Base-by-base conservation (phyloP, 495 filamentous ascomycete genomes). In the Hypoxylon subgilvum region DNA sequence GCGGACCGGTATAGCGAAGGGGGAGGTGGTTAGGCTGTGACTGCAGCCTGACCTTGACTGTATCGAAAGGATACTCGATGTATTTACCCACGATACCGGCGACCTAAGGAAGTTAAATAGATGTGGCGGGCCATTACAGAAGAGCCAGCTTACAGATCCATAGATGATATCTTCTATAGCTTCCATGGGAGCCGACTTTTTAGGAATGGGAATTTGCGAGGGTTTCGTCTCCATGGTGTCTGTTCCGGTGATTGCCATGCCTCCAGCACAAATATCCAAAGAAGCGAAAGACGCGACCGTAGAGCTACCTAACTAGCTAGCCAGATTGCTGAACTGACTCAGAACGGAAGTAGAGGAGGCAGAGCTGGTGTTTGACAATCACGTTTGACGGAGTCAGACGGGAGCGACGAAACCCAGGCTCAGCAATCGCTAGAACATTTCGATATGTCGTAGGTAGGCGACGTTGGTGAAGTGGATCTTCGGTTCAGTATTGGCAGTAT, bases 11-110 rank as follows among this genome's bases (percentile, higher is more conserved):
- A 71, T 97, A 98, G 14, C 82, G 87, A 10, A 91, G 84, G 21
- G 93, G 91, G 1, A 88, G 80, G 54, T 88, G 83, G 66, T 91
- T 87, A 6, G 91, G 90, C 70, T 97, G 94, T 3, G 87, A 87
- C 69, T 91, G 88, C 3, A 91, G 75, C 18, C 84, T 77, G 41
- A 85, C 94, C 79, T 99, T 99, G 63, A 99, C 87, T 0, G 95
- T 99, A 76, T 99, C 95, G 72, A 97, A 97, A 23, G 95, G 95
- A 70, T 95, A 99, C 67, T 99, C 95, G 65, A 99, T 90, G 58
- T 90, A 84, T 77, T 99, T 99, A 56, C 94, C 95, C 17, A 89
- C 88, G 50, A 94, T 86, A 53, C 95, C 95, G 32, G 92, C 92
- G 18, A 85, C 71, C 89, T 92, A 61, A 6, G 6, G 27, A 36